These are phyloP conservation scores for Friedmanniomyces endolithicus DNA, from an alignment of 495 filamentous ascomycete genomes.

Conservation along the genomic window DNA sequence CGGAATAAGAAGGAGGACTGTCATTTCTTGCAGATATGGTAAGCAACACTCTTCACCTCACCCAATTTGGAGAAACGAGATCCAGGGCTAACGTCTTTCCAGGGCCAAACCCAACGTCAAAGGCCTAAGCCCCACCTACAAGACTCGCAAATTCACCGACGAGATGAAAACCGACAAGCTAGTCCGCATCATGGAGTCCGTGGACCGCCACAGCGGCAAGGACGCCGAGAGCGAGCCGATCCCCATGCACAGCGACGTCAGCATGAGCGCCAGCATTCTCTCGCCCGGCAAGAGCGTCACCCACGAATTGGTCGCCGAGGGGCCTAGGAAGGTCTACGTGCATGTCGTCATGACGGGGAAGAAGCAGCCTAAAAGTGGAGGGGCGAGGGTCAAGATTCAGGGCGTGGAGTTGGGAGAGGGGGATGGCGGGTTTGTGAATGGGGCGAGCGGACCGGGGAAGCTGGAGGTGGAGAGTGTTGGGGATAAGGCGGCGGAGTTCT, in stretches of 20 bases:
- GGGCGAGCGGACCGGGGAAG: constrained; percentile 23
- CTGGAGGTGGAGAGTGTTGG: constrained; percentile 29
- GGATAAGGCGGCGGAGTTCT: constrained; percentile 28
- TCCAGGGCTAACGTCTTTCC: not conserved
- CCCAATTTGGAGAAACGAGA: no score
- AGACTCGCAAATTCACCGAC: constrained; percentile 54
- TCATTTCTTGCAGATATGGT: constrained; percentile 71
- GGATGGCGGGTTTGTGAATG: constrained; percentile 57
- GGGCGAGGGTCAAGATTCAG: constrained; percentile 52
- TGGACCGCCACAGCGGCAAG: constrained; percentile 44
- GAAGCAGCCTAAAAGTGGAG: constrained; percentile 46
- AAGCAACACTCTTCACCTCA: not conserved
- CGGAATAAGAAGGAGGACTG: constrained; percentile 50
- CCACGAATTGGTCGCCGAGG: constrained; percentile 46
- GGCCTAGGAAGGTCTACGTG: constrained; percentile 58
- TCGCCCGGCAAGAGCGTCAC: constrained; percentile 33
- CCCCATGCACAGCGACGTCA: constrained; percentile 66
- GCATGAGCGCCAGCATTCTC: constrained; percentile 59
- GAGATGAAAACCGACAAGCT: constrained; percentile 55
- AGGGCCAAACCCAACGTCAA: constrained; percentile 54
- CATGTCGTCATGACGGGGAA: constrained; percentile 54
- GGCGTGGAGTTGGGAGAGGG: constrained; percentile 53
- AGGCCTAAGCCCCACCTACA: constrained; percentile 57
- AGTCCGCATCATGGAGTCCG: constrained; percentile 55
- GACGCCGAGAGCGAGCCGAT: constrained; percentile 55